Base-by-base conservation (phyloP, 805 yeast genomes). In the Schwanniomyces vanrijiae region DNA sequence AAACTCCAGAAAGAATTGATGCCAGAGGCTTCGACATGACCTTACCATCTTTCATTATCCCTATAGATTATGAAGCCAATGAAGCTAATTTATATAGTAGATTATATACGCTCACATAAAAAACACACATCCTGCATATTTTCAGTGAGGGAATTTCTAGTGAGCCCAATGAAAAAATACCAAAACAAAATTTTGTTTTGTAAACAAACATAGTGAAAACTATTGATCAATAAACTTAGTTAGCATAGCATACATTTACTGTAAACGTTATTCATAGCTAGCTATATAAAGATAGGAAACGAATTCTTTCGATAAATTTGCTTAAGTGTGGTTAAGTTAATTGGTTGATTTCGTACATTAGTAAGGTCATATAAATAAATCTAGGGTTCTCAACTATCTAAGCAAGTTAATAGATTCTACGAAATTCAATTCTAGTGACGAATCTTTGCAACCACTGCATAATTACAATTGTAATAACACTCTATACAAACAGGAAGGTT, bases 11-110 rank as follows among this genome's bases (percentile, higher is more conserved):
- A 53, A 69, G 62, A 38, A 73, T 68, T 19, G 96, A 84, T 69
- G 95, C 84, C 28, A 76, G 94, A 55, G 92, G 94, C 1, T 82
- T 85, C 57, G 80, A 78, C 35, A 63, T 81, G 1, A 58, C 59
- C 39, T 57, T 68, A 19, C 70, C 71, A 13, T 78, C 83, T 3
- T 86, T 86, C 60, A 76, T 84, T 6, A 84, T 90, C 24, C 89
- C 91, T 0, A 64, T 78, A 24, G 57, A 64, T 43, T 69, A 70
- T 51, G 67, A 44, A 14, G n/a, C 11, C 16, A 24, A 20, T 18
- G 14, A 24, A 10, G 22, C 13, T n/a, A 28, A 43, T 7, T 43
- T 21, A 26, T 18, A 18, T 14, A 20, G 8, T 37, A 20, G 40
- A 13, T 5, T 26, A 26, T 26, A 26, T 26, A 26, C 29, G 29